Evolutionary conservation across 2,329 filamentous ascomycete genomes (phyloP).

Genomic region (Fusarium verticillioides): DNA sequence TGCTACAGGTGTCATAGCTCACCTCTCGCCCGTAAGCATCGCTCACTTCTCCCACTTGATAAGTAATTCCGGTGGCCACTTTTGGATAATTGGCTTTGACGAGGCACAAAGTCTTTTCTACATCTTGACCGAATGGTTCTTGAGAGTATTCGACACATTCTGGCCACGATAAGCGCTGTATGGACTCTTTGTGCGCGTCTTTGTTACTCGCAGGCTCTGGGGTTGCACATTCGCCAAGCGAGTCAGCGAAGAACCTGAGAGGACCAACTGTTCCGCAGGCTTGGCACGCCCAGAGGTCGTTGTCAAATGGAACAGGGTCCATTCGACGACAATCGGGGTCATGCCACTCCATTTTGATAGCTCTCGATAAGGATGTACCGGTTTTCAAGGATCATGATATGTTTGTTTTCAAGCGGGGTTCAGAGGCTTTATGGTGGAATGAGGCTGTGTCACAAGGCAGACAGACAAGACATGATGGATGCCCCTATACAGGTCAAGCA

Average conservation of each 20-base stretch:
- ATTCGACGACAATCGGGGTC: slow-evolving; percentile 12
- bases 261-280: slow-evolving; percentile 19
- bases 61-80: neutral
- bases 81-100: neutral
- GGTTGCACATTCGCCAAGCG: neutral
- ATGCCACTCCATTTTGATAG: slow-evolving; percentile 18
- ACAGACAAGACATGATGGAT: neutral
- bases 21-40: slow-evolving; percentile 21
- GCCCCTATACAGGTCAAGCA: neutral
- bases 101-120: neutral
- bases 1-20: neutral
- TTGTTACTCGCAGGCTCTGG: neutral
- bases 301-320: slow-evolving; percentile 9
- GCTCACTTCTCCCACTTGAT: slow-evolving; percentile 5
- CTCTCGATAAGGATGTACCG: neutral
- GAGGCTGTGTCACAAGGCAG: slow-evolving; percentile 1
- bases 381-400: neutral
- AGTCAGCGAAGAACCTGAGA: neutral
- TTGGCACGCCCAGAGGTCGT: slow-evolving; percentile 13
- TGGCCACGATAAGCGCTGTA: slow-evolving; percentile 1
- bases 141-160: neutral
- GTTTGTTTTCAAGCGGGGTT: slow-evolving; percentile 6
- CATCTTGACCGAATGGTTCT: neutral
- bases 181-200: neutral
- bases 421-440: slow-evolving; percentile 2